Conservation (phyloP, 257 asterid genomes). For the Linderniella brevidens region DNA sequence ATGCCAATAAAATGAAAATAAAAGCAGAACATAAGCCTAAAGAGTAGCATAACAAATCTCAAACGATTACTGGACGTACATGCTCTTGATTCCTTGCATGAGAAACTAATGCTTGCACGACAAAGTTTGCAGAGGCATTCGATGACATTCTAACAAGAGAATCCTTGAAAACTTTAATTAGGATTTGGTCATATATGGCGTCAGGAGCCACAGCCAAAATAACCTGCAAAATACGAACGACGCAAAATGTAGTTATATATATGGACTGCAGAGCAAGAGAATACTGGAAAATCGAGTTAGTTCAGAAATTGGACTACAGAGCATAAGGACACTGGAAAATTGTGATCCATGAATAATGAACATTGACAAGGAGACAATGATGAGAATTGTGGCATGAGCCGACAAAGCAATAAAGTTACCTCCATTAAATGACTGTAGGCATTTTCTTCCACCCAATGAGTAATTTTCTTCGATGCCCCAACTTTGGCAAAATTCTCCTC, state of each 20-base stretch:
- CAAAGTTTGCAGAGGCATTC: conserved; percentile 69
- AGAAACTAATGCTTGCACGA: conserved; percentile 77
- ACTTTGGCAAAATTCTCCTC: conserved; percentile 33
- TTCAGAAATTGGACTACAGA: too few relatives aligned
- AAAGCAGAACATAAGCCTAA: not conserved
- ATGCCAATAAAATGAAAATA: not conserved
- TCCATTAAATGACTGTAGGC: conserved; percentile 93
- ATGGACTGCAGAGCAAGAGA: not conserved
- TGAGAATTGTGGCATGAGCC: not conserved
- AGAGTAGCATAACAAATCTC: conserved; percentile 5
- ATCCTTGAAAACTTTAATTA: conserved; percentile 39
- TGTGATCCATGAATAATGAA: not conserved
- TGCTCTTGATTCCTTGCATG: conserved; percentile 67
- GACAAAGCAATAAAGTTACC: conserved; percentile 25
- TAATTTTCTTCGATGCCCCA: conserved; percentile 20
- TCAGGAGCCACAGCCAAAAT: conserved; percentile 83
- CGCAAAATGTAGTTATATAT: not conserved
- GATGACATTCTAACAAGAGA: conserved; percentile 59
- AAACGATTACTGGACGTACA: conserved; percentile 25
- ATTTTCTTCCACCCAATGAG: conserved; percentile 49
- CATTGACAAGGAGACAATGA: not conserved
- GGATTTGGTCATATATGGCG: conserved; percentile 38
- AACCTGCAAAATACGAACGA: conserved; percentile 40
- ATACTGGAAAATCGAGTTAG: too few relatives aligned
- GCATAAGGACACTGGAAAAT: not conserved